phyloP scores from a whole-genome alignment of 2,329 filamentous ascomycete genomes.

The Dactylonectria estremocensis region DNA sequence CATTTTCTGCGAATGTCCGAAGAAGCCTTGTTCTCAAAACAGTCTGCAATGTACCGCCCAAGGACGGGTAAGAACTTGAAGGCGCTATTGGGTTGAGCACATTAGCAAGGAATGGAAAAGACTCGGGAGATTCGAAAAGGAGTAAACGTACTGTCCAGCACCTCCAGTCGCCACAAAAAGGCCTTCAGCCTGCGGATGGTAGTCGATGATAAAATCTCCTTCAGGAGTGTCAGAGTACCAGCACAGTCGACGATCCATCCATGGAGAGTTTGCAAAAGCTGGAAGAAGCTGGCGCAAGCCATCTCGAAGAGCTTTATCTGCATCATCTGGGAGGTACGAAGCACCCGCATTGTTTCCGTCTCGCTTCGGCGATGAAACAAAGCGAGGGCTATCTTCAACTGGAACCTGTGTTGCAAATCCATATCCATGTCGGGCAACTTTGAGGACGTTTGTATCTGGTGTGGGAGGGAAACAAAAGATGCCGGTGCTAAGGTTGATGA shows the following conservation, averaged over 20 bases:
- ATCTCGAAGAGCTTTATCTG: conserved; percentile 64
- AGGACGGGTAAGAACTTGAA: conserved; percentile 44
- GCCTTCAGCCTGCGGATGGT: conserved; percentile 65
- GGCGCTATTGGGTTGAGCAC: neutral
- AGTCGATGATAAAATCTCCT: conserved; percentile 74
- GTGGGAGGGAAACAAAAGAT: conserved; percentile 70
- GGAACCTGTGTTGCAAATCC: conserved; percentile 62
- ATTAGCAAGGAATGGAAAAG: conserved; percentile 26
- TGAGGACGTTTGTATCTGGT: conserved; percentile 64
- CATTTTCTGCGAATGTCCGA: conserved; percentile 50
- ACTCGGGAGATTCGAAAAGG: rapidly evolving
- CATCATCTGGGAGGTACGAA: conserved; percentile 65
- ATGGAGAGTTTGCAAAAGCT: conserved; percentile 65
- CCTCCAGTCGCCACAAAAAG: conserved; percentile 64
- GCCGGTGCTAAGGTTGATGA: conserved; percentile 68
- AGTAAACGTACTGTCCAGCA: conserved; percentile 44
- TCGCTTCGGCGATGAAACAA: conserved; percentile 53
- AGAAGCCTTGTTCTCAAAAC: conserved; percentile 51
- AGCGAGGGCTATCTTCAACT: conserved; percentile 36
- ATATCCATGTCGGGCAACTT: conserved; percentile 73
- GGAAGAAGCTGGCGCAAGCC: conserved; percentile 70
- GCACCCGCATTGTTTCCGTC: conserved; percentile 57
- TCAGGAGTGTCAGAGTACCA: conserved; percentile 77
- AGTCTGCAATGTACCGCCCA: conserved; percentile 48
- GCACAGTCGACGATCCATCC: conserved; percentile 68